Evolutionary conservation across 805 yeast species (phyloP).

Genomic region (Grigorovia transvaalensis): DNA sequence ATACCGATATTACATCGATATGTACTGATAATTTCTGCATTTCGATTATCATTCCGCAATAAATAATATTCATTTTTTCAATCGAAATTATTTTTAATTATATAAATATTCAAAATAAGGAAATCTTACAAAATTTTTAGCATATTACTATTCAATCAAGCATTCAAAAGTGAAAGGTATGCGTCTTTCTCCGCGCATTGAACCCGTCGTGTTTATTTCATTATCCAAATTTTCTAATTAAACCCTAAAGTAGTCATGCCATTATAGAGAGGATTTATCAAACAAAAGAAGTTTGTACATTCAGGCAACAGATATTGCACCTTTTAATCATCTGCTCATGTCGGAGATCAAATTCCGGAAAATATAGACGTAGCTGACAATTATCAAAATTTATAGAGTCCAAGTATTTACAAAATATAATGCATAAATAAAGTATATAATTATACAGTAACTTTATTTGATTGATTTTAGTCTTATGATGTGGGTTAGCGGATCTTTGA

Average conservation of each 20-base stretch:
- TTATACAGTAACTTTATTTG: neutral
- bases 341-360: too few relatives aligned
- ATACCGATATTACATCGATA: neutral
- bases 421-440: neutral
- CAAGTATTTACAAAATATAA: neutral
- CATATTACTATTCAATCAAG: neutral
- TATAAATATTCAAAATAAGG: neutral
- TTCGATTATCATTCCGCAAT: neutral
- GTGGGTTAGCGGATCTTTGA: slow-evolving; percentile 35
- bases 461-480: too few relatives aligned
- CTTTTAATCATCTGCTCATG: too few relatives aligned
- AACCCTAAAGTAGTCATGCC: too few relatives aligned
- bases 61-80: neutral
- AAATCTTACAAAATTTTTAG: neutral
- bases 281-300: too few relatives aligned
- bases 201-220: too few relatives aligned
- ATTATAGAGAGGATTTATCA: too few relatives aligned
- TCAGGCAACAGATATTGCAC: too few relatives aligned
- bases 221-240: too few relatives aligned
- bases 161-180: neutral
- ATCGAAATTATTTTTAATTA: neutral
- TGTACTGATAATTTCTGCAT: neutral
- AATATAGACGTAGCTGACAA: too few relatives aligned
- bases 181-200: too few relatives aligned
- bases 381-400: neutral